Base-by-base conservation (phyloP, 2,329 filamentous ascomycete genomes). In the Trichoderma simmonsii region DNA sequence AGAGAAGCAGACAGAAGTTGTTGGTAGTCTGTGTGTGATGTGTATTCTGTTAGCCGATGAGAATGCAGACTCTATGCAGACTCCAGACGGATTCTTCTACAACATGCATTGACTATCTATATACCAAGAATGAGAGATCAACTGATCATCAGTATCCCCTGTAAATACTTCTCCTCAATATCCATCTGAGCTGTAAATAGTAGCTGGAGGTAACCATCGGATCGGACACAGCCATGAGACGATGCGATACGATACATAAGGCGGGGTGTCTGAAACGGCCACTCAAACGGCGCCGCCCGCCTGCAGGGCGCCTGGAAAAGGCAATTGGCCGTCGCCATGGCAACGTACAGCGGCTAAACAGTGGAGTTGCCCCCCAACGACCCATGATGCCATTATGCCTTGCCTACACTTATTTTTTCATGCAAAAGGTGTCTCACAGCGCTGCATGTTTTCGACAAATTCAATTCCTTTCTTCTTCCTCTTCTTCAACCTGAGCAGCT, bases 381-480 rank as follows among this genome's bases (percentile, higher is more conserved):
- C 15, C 36, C 60, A 30, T 24, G 30, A 62, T 39, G 54, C 51
- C 54, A 26, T 43, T 39, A 30, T 34, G 28, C 51, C 28, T 60
- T 60, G 34, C 54, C 30, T 24, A 54, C 21, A 11, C 7, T 26
- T 59, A 26, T 28, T 21, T 67, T 60, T 69, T 60, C 54, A 69
- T 51, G 56, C 65, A 69, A 63, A 71, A 71, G 69, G 32, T 71
- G 69, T 66, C 62, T 71, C 69, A 71, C 30, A 32, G 62, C 69
- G 51, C 60, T 63, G 39, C 57, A 63, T 18, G 30, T 70, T 43
- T 36, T 39, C 18, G 21, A 54, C 48, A 54, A 54, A 36, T 59
- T 59, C 54, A 54, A 36, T 59, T 64, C 54, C 24, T 30, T 39
- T 43, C 39, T 43, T 43, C 51, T 70, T 48, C 34, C 39, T 64